Base-by-base conservation (phyloP, 345 rosid species). In the Mangifera indica region DNA sequence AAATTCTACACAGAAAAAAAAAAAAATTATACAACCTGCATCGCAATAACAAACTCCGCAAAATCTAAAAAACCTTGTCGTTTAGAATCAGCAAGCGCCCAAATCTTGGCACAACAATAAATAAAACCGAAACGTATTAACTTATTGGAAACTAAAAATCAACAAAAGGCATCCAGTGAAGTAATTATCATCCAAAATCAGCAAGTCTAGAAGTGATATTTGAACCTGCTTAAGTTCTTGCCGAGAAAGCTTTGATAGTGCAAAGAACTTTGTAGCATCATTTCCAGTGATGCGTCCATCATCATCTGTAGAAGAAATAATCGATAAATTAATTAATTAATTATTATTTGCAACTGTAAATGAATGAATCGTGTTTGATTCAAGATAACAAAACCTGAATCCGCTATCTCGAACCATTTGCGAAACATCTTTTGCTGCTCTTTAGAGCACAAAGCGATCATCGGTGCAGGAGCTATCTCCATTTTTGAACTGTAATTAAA, bases 31-130 rank as follows among this genome's bases (percentile, higher is more conserved):
- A 24, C 51, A 77, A 94, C 98, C 98, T 94, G 88, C 97, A 91
- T 79, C 60, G 98, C 93, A 18, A 74, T 75, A 62, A 90, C 74
- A 82, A 94, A 94, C 67, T 91, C 97, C 9, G 83, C 32, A 52
- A 90, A 84, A 10, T 96, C 91, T 5, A 94, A 74, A 83, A 83
- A 94, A 22, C 98, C 98, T 60, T 91, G 97, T 13, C 95, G 82
- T 75, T 89, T 94, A 12, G 88, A 83, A 71, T 94, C 98, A 34
- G 97, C 89, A 72, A 90, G 73, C 0, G 91, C 98, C 98, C 98
- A 91, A 77, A 94, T 85, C 97, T 94, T 65, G 3, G 40, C 22
- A 40, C 60, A 5, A 20, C 42, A 42, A 12, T 8, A 45, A 37
- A 37, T 37, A 37, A 37, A 37, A 37, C 42, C 0, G 42, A 37